Conservation (phyloP, 2,329 filamentous ascomycete genomes). For the Chaetomiaceae sp. region DNA sequence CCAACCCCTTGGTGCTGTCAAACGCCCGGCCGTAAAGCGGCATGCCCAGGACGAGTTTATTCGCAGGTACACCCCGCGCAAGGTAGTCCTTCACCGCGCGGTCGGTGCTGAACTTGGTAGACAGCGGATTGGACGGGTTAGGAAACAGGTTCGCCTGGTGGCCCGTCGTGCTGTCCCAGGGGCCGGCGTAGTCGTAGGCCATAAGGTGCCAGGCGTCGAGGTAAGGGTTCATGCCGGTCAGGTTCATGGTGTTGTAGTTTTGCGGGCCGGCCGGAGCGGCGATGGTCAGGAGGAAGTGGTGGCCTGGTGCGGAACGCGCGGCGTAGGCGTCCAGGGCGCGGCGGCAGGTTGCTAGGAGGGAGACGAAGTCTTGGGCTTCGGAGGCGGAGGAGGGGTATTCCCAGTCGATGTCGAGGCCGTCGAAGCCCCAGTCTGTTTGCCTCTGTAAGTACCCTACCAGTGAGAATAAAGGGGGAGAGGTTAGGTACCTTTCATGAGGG, state of each 20-base stretch:
- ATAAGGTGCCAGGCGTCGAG: slow-evolving; percentile 57
- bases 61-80: slow-evolving; percentile 49
- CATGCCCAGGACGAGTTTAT: slow-evolving; percentile 71
- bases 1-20: slow-evolving; percentile 61
- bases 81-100: slow-evolving; percentile 62
- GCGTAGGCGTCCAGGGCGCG: slow-evolving; percentile 33
- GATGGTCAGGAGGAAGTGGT: slow-evolving; percentile 33
- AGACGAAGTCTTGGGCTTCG: slow-evolving; percentile 41
- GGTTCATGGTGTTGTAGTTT: slow-evolving; percentile 42
- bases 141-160: slow-evolving; percentile 67
- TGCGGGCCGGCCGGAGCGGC: slow-evolving; percentile 39
- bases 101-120: slow-evolving; percentile 67
- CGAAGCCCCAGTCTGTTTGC: slow-evolving; percentile 54
- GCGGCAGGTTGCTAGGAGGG: slow-evolving; percentile 41
- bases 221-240: slow-evolving; percentile 43
- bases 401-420: slow-evolving; percentile 56
- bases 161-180: slow-evolving; percentile 56
- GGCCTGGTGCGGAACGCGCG: slow-evolving; percentile 26
- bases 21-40: slow-evolving; percentile 80
- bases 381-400: slow-evolving; percentile 43
- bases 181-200: slow-evolving; percentile 66
- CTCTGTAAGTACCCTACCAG: neutral
- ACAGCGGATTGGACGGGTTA: slow-evolving; percentile 44
- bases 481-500: slow-evolving; percentile 51
- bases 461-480: neutral